Base-by-base conservation (phyloP, 192 early-diverging fungal species). In the Mortierella antarctica region DNA sequence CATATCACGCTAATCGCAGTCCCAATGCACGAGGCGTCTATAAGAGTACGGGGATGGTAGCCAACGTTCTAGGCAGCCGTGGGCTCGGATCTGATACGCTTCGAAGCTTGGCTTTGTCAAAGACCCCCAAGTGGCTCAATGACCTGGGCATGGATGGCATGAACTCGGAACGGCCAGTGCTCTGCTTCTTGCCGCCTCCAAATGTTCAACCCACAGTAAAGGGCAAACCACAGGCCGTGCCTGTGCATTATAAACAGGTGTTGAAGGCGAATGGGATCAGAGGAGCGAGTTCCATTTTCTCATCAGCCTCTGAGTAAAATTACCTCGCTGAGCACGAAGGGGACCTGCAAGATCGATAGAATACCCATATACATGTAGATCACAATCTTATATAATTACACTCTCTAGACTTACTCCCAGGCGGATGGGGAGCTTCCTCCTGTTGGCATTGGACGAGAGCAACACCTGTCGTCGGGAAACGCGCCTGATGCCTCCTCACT, bases 21-120 rank as follows among this genome's bases (percentile, higher is more conserved):
- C 39, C 48, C 1, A 74, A 66, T 55, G 72, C 64, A 12, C 58
- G 47, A 47, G 64, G 67, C 10, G 72, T 67, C 58, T 74, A 67
- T 44, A 59, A 67, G 64, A 61, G 31, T 21, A 63, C 70, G 2
- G 15, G n/a, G 7, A 52, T 73, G 48, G 62, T 73, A 7, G 62
- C 62, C 46, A 58, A 17, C 31, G 21, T 65, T 15, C 23, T 73
- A 31, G 31, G 31, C 46, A 42, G 17, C 41, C 62, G 62, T 7
- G 62, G 61, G 6, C 47, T 62, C 47, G 61, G 45, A 13, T 62
- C 61, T 6, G 61, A 62, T n/a, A 46, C 47, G 42, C 17, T 62
- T 18, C 42, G 61, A 20, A 46, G 15, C 20, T 47, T 62, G 44
- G 20, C 42, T 7, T 23, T 62, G 6, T 8, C 61, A 6, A 62